A percentile compares a stretch with the other conserved stretches of the same genome.
These are phyloP conservation scores for Trichoderma atroviride DNA, from an alignment of 2,329 filamentous ascomycete species.

Conservation along the genomic window DNA sequence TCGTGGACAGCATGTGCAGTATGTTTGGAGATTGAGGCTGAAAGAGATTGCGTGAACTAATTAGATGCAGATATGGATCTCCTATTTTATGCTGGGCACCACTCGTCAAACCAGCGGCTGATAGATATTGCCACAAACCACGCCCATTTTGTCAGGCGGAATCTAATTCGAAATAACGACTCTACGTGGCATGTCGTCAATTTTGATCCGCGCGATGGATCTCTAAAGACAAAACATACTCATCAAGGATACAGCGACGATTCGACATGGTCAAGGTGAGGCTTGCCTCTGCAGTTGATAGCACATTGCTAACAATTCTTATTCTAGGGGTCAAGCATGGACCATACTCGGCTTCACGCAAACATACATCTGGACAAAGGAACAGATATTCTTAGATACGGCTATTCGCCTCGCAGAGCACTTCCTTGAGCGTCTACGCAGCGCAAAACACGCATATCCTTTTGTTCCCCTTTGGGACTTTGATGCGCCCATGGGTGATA, in stretches of 20 bases:
- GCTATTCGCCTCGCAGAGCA: constrained; percentile 50
- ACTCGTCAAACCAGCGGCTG: constrained; percentile 37
- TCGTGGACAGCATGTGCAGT: constrained; percentile 48
- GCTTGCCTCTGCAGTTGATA: too few species aligned
- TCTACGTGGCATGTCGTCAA: constrained; percentile 51
- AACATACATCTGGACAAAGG: constrained; percentile 51
- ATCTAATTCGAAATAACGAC: constrained; percentile 41
- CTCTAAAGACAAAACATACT: constrained; percentile 44
- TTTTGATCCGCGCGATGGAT: constrained; percentile 45
- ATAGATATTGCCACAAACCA: constrained; percentile 44
- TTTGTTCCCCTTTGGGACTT: constrained; percentile 40
- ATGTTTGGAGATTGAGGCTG: neutral
- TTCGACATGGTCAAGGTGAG: constrained; percentile 50
- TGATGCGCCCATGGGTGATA: constrained; percentile 46
- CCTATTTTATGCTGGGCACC: constrained; percentile 43
- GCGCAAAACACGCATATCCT: constrained; percentile 25
- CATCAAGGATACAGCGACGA: constrained; percentile 50
- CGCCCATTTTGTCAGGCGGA: constrained; percentile 42
- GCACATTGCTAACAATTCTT: neutral
- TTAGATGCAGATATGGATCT: constrained; percentile 39
- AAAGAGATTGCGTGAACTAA: neutral
- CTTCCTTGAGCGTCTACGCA: constrained; percentile 46
- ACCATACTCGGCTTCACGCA: constrained; percentile 52
- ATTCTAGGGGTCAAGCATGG: constrained; percentile 49
- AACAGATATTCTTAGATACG: constrained; percentile 45